Base-by-base conservation (phyloP, 768 basidiomycete genomes). In the Boletus subcaerulescens region DNA sequence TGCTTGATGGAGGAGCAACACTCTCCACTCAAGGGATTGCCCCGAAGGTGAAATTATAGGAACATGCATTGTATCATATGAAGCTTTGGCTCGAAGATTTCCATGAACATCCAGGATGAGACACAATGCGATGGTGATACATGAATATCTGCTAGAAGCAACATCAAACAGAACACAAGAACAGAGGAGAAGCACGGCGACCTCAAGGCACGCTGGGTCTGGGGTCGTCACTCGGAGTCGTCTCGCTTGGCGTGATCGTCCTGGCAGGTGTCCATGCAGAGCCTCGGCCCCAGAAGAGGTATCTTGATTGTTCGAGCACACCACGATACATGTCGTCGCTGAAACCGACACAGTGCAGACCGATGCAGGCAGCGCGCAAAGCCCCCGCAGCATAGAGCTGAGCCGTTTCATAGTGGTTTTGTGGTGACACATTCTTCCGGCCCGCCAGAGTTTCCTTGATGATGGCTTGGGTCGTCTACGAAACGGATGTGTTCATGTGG, bases 321-420 rank as follows among this genome's bases (percentile, higher is more conserved):
- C 80, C 77, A 43, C 76, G 76, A 67, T 90, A 91, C 61, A 89
- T 73, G 31, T 71, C 70, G 52, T 82, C 77, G 69, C 83, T 89
- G 77, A 91, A 91, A 3, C 89, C 86, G 48, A 89, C 77, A 66
- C 89, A 91, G 59, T 87, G 86, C 45, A 91, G 71, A 5, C 81
- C 89, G 52, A 91, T 72, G 60, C 88, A 91, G 14, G 85, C 85
- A 22, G 88, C 80, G 57, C 81, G 84, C 45, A 91, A 77, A 24
- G 88, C 89, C 2, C 89, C 89, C 1, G 76, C 84, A 5, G 79
- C 75, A 64, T 90, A 91, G 32, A 91, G 78, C 65, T 91, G 89
- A 1, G 76, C 73, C 0, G 81, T 83, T 67, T 91, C 89, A 71
- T 90, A 90, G 26, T 83, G 70, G 61, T 86, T 89, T 66, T 89